These are phyloP conservation scores for Aspergillus aculeatinus DNA, from an alignment of 2,329 filamentous ascomycete genomes.

Conservation along the genomic window DNA sequence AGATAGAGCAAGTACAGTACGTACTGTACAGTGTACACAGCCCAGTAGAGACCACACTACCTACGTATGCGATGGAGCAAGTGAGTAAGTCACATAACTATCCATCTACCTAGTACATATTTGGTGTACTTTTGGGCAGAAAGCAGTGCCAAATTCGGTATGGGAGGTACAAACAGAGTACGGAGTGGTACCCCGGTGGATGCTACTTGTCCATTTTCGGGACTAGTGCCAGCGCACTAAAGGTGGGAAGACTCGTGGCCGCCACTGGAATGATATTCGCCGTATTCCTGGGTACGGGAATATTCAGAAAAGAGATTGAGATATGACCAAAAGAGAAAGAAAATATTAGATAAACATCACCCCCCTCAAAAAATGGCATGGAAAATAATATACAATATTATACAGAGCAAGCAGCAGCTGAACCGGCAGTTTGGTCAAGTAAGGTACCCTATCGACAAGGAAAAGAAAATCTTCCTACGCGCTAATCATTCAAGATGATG, in stretches of 20 bases:
- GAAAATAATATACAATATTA: too few relatives aligned
- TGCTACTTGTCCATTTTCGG: conserved; percentile 6
- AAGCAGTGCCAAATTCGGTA: conserved; percentile 13
- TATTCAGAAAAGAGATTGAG: background rate
- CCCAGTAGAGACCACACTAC: too few relatives aligned
- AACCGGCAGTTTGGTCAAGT: too few relatives aligned
- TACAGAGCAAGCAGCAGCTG: too few relatives aligned
- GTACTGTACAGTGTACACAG: too few relatives aligned
- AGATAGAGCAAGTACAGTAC: too few relatives aligned
- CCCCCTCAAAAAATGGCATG: background rate
- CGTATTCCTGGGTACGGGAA: conserved; percentile 11
- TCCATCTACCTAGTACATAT: conserved; percentile 3
- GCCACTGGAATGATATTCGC: conserved; percentile 22
- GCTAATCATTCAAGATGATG: too few relatives aligned
- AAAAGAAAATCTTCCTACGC: too few relatives aligned
- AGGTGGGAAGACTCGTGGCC: conserved; percentile 25
- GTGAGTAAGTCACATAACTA: background rate
- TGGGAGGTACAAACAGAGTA: conserved; percentile 12
- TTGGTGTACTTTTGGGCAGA: conserved; percentile 14
- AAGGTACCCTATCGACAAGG: too few relatives aligned
- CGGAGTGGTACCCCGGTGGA: conserved; percentile 6
- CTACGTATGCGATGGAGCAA: too few relatives aligned
- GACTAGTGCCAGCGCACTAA: conserved; percentile 14
- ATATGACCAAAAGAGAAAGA: background rate
- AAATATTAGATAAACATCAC: background rate